These are phyloP conservation scores for Mortierella sp. DNA, from an alignment of 371 early-diverging fungal species.

Conservation along the genomic window DNA sequence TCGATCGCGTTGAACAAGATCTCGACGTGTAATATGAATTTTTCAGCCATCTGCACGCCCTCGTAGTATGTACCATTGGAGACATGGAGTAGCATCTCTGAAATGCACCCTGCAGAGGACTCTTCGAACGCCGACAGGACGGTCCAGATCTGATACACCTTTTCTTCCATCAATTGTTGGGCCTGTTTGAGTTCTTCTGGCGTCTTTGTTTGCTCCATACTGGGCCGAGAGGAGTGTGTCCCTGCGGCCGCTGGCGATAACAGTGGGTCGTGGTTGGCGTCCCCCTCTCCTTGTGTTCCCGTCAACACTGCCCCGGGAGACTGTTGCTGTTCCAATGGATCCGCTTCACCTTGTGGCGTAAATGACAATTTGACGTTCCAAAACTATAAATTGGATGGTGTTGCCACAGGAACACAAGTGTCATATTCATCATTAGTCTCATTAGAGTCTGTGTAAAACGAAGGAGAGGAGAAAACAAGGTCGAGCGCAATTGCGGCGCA, in stretches of 20 bases:
- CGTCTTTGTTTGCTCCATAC: slow-evolving; percentile 42
- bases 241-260: neutral
- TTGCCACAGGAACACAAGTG: neutral
- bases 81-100: slow-evolving; percentile 94
- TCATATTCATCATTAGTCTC: neutral
- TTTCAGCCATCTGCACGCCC: slow-evolving; percentile 89
- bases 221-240: slow-evolving; percentile 10
- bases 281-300: slow-evolving; percentile 6
- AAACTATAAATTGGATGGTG: slow-evolving; percentile 60
- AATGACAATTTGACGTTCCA: slow-evolving; percentile 79
- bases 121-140: slow-evolving; percentile 96
- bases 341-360: slow-evolving; percentile 30
- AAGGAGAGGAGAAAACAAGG: neutral
- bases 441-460: neutral
- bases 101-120: slow-evolving; percentile 96
- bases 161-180: slow-evolving; percentile 82
- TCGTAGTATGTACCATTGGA: slow-evolving; percentile 86
- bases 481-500: neutral
- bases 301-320: neutral
- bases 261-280: slow-evolving; percentile 1
- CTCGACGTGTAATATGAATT: slow-evolving; percentile 93
- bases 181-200: slow-evolving; percentile 63
- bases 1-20: slow-evolving; percentile 93
- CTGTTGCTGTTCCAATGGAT: slow-evolving; percentile 8
- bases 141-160: slow-evolving; percentile 91